Percentiles rank a stretch among this genome's conserved stretches.
phyloP scores from a whole-genome alignment of 257 asterid genomes.

The Avicennia marina region DNA sequence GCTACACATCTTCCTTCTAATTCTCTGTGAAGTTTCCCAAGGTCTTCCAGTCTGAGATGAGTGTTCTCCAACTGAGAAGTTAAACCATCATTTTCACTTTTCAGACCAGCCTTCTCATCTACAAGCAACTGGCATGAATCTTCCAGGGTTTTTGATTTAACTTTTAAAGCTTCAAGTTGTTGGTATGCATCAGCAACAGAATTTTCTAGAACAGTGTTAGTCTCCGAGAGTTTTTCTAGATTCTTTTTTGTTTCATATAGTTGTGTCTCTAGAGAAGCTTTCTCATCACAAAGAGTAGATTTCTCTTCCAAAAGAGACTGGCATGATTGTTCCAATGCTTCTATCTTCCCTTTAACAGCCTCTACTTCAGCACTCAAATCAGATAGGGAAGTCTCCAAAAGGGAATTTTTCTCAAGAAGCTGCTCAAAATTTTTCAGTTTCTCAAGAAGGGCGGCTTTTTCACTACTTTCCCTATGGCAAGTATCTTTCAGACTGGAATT shows the following conservation, averaged over 20 bases:
- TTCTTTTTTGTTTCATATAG: constrained; percentile 55
- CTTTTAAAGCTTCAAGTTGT: constrained; percentile 62
- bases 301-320: constrained; percentile 62
- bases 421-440: constrained; percentile 66
- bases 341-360: constrained; percentile 63
- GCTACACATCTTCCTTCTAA: constrained; percentile 22
- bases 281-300: constrained; percentile 64
- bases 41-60: constrained; percentile 40
- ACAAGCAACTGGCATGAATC: constrained; percentile 70
- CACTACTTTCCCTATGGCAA: constrained; percentile 51
- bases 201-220: constrained; percentile 54
- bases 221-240: constrained; percentile 59
- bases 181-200: constrained; percentile 59
- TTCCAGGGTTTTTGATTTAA: constrained; percentile 59
- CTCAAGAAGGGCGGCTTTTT: constrained; percentile 60
- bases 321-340: constrained; percentile 59
- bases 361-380: constrained; percentile 80
- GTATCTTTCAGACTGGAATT: constrained; percentile 50
- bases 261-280: constrained; percentile 39
- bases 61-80: constrained; percentile 53
- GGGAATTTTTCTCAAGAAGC: constrained; percentile 79
- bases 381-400: constrained; percentile 74
- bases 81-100: constrained; percentile 52
- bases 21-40: constrained; percentile 51
- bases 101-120: constrained; percentile 62